phyloP scores from a whole-genome alignment of 2,329 filamentous ascomycete species.

The Talaromyces sp. region DNA sequence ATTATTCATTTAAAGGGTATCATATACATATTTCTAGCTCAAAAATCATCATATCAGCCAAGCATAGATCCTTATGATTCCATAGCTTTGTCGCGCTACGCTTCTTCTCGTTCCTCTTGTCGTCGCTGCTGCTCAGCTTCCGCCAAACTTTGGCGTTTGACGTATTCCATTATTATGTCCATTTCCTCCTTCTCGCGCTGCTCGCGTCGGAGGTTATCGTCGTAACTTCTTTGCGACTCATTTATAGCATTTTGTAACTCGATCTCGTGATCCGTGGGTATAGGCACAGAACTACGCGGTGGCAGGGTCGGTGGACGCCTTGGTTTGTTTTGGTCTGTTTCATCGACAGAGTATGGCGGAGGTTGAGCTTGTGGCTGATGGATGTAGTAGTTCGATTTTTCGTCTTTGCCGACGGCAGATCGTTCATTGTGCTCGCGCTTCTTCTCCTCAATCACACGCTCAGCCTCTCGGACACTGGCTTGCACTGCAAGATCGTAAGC shows the following conservation, averaged over 20 bases:
- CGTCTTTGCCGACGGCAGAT: background rate
- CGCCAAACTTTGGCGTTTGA: slow-evolving; percentile 68
- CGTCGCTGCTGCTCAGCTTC: slow-evolving; percentile 16
- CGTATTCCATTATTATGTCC: slow-evolving; percentile 70
- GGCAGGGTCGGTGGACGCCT: slow-evolving; percentile 8
- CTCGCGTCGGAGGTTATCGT: slow-evolving; percentile 47
- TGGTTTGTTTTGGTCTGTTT: background rate
- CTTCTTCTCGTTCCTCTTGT: background rate
- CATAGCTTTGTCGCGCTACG: background rate
- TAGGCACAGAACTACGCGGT: background rate
- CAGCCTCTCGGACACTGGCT: slow-evolving; percentile 49
- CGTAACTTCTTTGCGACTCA: slow-evolving; percentile 26
- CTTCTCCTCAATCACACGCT: slow-evolving; percentile 24
- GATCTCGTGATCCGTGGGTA: slow-evolving; percentile 26
- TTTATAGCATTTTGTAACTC: slow-evolving; percentile 31
- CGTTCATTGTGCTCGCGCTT: slow-evolving; percentile 4
- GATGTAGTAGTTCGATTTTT: background rate
- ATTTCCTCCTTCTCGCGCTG: slow-evolving; percentile 60
- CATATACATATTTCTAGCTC: background rate
- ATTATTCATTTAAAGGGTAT: background rate
- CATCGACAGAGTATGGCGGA: background rate
- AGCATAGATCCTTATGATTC: background rate
- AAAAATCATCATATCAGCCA: background rate
- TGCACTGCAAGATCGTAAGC: slow-evolving; percentile 50
- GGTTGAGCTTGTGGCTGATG: background rate